Conservation (phyloP, 768 basidiomycete species). For the Termitomyces sp. region DNA sequence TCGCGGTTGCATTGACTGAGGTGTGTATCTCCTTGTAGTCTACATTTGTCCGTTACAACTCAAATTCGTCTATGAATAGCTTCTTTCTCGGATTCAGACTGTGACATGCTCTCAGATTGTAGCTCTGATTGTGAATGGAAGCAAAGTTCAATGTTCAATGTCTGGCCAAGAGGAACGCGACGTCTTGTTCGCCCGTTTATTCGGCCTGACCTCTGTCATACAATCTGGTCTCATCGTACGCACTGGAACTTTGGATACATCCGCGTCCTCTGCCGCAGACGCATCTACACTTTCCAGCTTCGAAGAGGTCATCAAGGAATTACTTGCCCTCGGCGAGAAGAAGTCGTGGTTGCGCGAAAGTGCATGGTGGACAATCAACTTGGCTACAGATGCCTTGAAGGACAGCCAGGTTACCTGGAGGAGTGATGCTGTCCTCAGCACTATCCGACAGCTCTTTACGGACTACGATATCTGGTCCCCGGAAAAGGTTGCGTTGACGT, state of each 20-base stretch:
- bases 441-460: conserved; percentile 50
- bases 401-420: conserved; percentile 69
- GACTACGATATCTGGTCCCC: conserved; percentile 69
- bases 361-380: conserved; percentile 78
- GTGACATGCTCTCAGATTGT: conserved; percentile 77
- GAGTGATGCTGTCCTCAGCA: conserved; percentile 49
- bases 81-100: conserved; percentile 74
- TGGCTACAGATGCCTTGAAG: conserved; percentile 58
- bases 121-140: conserved; percentile 66
- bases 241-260: conserved; percentile 46
- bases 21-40: conserved; percentile 37
- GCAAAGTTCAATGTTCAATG: conserved; percentile 72
- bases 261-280: conserved; percentile 48
- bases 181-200: conserved; percentile 85
- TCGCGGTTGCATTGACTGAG: conserved; percentile 94
- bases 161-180: conserved; percentile 93
- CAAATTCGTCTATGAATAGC: conserved; percentile 34
- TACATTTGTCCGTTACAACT: background rate
- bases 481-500: conserved; percentile 80
- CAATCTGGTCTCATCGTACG: conserved; percentile 81
- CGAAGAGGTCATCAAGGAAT: conserved; percentile 49
- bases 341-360: conserved; percentile 92
- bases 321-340: conserved; percentile 69
- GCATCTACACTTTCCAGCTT: conserved; percentile 60
- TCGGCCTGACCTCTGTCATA: conserved; percentile 82